Evolutionary conservation across 805 yeast genomes (phyloP).

Genomic region (Candida ipomoeae): DNA sequence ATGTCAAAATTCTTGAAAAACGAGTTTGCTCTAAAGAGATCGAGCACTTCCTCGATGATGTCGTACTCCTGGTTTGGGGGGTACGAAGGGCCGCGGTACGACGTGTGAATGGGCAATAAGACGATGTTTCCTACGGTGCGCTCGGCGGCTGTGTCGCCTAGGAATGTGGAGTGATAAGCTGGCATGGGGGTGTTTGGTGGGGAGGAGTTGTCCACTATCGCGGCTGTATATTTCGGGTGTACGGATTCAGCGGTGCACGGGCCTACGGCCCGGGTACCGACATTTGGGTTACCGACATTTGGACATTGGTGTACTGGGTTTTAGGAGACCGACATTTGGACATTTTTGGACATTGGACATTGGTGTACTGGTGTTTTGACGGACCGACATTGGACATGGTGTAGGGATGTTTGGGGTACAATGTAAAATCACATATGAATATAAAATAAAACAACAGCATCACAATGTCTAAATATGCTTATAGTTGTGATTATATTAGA

Average conservation of each 20-base stretch:
- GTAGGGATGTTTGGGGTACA: too few relatives aligned
- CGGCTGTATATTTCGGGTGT: not conserved
- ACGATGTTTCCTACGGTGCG: conserved; percentile 74
- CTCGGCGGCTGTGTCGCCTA: conserved; percentile 45
- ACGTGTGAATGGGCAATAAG: conserved; percentile 79
- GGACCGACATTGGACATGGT: too few relatives aligned
- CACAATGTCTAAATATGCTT: too few relatives aligned
- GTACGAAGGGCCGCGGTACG: conserved; percentile 87
- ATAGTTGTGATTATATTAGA: too few relatives aligned
- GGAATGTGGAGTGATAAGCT: conserved; percentile 80
- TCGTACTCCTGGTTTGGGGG: conserved; percentile 73
- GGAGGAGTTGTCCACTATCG: not conserved
- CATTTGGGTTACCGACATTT: too few relatives aligned
- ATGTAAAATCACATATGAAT: too few relatives aligned
- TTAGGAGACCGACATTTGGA: too few relatives aligned
- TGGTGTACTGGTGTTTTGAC: too few relatives aligned
- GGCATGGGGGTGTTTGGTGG: conserved; percentile 28
- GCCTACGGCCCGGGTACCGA: too few relatives aligned
- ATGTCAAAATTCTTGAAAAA: conserved; percentile 96
- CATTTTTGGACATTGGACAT: too few relatives aligned
- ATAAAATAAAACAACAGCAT: too few relatives aligned
- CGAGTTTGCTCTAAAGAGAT: conserved; percentile 91
- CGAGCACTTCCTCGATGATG: conserved; percentile 85
- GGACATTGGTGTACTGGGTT: too few relatives aligned
- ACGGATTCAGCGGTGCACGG: not conserved